Evolutionary conservation across 345 rosid genomes (phyloP), one percentile per base, ranked within the genome.

Genomic region (Gossypium rotundifolium): DNA sequence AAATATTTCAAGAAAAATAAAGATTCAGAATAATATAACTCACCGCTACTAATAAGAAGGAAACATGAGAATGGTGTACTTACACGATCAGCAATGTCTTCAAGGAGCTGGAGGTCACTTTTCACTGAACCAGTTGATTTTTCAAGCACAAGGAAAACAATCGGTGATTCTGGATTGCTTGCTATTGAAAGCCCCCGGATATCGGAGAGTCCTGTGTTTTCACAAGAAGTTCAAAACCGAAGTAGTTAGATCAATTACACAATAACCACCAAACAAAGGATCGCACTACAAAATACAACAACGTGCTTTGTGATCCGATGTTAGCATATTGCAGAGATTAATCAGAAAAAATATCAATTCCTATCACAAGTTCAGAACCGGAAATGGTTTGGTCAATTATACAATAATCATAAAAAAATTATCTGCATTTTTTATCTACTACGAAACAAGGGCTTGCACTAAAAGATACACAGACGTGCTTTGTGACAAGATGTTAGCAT

Each of bases 151-250:
- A 95, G 87, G 72, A 85, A 95, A 71, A 95, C 88, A 38, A 95
- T 82, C 3, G 99, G 98, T 16, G 98, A 93, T 78, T 91, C 93
- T 1, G 83, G 87, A 80, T 84, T 72, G 88, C 98, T 95, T 70
- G 81, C 80, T 55, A 95, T 23, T 0, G 86, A 76, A 72, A 95
- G 90, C 25, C 94, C 94, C 38, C 40, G 79, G 65, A 93, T 64
- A 82, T 75, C 75, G 3, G 87, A 82, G 75, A 93, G 82, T 44
- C 87, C 97, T 92, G 86, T 70, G 74, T 74, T 73, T 59, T 23
- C 49, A 23, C 62, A 59, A 40, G 14, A 70, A 7, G 51, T 76
- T 74, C 33, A 63, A 49, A 75, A 71, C 51, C n/a, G 9, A 55
- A 58, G 13, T 40, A 52, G 9, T 42, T 22, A 0, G 22, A 11